phyloP scores from a whole-genome alignment of 805 yeast genomes.

The Ogataea haglerorum region DNA sequence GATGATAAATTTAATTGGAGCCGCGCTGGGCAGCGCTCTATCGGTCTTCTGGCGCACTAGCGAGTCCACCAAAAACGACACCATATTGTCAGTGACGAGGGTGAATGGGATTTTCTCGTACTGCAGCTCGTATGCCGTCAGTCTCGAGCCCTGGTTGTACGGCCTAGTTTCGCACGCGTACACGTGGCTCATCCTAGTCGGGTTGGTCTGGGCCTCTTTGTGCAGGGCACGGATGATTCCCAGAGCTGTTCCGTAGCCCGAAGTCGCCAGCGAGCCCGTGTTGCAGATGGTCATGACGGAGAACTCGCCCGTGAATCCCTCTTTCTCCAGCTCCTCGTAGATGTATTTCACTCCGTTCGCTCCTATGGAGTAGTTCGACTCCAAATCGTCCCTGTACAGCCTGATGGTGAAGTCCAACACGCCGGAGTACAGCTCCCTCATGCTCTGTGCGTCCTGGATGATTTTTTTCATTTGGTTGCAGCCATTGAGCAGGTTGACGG shows the following conservation, averaged over 20 bases:
- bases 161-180: conserved; percentile 95
- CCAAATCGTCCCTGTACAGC: conserved; percentile 71
- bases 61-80: conserved; percentile 64
- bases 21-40: conserved; percentile 29
- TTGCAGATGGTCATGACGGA: conserved; percentile 90
- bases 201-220: conserved; percentile 35
- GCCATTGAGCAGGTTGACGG: conserved; percentile 86
- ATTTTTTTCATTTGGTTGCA: conserved; percentile 45
- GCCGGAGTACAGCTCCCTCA: conserved; percentile 25
- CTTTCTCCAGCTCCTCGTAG: conserved; percentile 38
- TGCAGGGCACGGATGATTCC: conserved; percentile 82
- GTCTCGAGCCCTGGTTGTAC: conserved; percentile 91
- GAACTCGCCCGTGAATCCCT: conserved; percentile 59
- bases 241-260: conserved; percentile 96
- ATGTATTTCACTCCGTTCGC: conserved; percentile 76
- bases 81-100: conserved; percentile 88
- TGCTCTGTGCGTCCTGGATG: conserved; percentile 16
- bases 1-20: conserved; percentile 83
- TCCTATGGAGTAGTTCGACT: conserved; percentile 78
- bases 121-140: conserved; percentile 87
- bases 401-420: conserved; percentile 46
- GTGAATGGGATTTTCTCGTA: conserved; percentile 87
- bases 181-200: conserved; percentile 56
- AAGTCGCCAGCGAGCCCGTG: conserved; percentile 95
- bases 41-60: conserved; percentile 29